Percentiles rank a stretch among this genome's conserved stretches.
phyloP scores from a whole-genome alignment of 2,329 filamentous ascomycete species.

The Tolypocladium nubicola region DNA sequence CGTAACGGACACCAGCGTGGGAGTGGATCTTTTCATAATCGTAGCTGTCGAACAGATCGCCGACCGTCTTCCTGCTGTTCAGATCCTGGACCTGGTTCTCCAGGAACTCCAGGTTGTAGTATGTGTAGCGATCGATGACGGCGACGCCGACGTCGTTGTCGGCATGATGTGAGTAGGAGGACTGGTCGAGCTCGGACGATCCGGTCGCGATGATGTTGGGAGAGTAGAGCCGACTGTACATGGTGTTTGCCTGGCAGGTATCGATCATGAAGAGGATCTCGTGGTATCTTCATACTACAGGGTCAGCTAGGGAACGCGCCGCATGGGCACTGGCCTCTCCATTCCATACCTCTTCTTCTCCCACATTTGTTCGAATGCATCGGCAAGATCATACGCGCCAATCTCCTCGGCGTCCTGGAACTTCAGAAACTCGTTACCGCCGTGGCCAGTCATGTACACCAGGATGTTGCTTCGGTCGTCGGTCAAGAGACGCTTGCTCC shows the following conservation, averaged over 20 bases:
- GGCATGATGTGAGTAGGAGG: conserved; percentile 93
- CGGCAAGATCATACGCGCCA: conserved; percentile 86
- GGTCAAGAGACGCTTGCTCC: conserved; percentile 86
- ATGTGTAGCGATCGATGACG: conserved; percentile 97
- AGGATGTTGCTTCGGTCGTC: conserved; percentile 95
- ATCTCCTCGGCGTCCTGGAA: conserved; percentile 99
- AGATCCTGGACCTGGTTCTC: conserved; percentile 82
- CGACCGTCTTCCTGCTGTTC: conserved; percentile 78
- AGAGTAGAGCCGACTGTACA: conserved; percentile 97
- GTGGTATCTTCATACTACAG: conserved; percentile 54
- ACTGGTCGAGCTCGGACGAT: conserved; percentile 92
- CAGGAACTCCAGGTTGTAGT: conserved; percentile 95
- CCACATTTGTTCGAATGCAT: conserved; percentile 99
- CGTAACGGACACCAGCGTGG: conserved; percentile 83
- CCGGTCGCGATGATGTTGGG: conserved; percentile 97
- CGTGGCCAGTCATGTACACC: conserved; percentile 98
- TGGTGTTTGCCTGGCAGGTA: conserved; percentile 97
- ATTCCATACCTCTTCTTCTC: conserved; percentile 82
- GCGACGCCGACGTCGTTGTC: conserved; percentile 97
- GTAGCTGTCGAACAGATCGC: conserved; percentile 93
- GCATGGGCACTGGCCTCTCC: background rate
- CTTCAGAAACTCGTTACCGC: conserved; percentile 94
- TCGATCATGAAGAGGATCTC: conserved; percentile 99
- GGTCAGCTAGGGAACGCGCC: background rate
- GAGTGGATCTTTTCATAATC: conserved; percentile 92